These are phyloP conservation scores for Vanilla planifolia DNA, from an alignment of 106 monocot genomes.

Conservation along the genomic window DNA sequence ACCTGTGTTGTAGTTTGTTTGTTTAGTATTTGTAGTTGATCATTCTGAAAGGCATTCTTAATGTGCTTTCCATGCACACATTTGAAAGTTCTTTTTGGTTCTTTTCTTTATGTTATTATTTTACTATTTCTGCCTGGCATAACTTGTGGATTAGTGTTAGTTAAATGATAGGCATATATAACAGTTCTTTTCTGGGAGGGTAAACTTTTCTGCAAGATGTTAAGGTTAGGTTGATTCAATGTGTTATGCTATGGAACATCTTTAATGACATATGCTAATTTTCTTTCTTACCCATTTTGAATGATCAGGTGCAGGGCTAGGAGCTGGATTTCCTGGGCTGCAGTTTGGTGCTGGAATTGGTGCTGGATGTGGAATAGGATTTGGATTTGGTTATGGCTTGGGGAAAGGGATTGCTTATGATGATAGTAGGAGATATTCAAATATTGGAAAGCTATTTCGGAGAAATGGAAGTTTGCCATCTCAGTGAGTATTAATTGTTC, in stretches of 20 bases:
- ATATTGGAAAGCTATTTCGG: constrained; percentile 53
- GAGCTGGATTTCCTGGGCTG: constrained; percentile 61
- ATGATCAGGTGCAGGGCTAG: constrained; percentile 50
- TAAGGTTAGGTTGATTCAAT: too few species aligned
- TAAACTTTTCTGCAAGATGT: too few species aligned
- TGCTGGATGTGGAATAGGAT: constrained; percentile 69
- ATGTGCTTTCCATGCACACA: too few species aligned
- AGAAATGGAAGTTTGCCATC: constrained; percentile 13
- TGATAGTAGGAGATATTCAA: constrained; percentile 47
- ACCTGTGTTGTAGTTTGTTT: too few species aligned
- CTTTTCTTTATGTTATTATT: too few species aligned
- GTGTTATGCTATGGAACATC: not conserved
- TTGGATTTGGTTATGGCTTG: constrained; percentile 71
- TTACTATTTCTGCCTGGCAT: too few species aligned
- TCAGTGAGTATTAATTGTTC: constrained; percentile 33
- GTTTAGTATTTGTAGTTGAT: too few species aligned
- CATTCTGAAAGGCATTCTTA: too few species aligned
- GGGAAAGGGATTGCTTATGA: constrained; percentile 72
- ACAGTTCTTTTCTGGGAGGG: too few species aligned
- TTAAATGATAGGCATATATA: too few species aligned
- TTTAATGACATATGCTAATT: not conserved
- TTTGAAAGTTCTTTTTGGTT: too few species aligned
- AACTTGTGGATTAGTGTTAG: too few species aligned
- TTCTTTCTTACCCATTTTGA: not conserved
- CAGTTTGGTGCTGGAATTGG: constrained; percentile 58